Conservation (phyloP, 2,329 filamentous ascomycete genomes). For the Alternaria sp. region DNA sequence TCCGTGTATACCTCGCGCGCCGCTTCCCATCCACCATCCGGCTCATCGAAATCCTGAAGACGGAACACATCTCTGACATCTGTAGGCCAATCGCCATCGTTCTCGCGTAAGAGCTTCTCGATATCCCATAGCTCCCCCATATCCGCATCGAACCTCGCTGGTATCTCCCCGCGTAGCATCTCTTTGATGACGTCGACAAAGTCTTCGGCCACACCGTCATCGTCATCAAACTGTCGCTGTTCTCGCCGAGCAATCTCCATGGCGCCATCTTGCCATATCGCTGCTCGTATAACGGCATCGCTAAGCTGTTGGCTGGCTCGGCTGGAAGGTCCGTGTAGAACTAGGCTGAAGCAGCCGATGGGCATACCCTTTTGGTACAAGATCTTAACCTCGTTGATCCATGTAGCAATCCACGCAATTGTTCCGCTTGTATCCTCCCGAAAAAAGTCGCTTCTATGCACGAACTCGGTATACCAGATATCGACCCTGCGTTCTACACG, state of each 20-base stretch:
- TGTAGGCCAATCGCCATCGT: background rate
- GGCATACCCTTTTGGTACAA: background rate
- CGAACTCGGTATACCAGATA: background rate
- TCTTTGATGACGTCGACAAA: background rate
- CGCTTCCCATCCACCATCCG: background rate
- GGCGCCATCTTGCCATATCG: background rate
- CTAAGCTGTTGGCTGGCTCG: background rate
- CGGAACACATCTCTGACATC: fast-evolving
- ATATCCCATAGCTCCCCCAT: background rate
- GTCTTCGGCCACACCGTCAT: background rate
- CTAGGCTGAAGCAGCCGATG: background rate
- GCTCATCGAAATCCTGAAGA: background rate
- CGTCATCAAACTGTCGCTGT: no score
- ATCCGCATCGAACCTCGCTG: background rate
- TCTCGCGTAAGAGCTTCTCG: background rate
- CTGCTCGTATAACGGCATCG: background rate
- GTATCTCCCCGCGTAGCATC: background rate
- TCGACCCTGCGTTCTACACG: background rate
- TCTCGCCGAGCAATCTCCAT: background rate
- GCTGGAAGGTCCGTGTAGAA: background rate
- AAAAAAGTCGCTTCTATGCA: background rate
- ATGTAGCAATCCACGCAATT: background rate
- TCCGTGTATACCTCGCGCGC: background rate
- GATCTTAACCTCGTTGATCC: background rate
- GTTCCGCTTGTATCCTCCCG: fast-evolving